Evolutionary conservation across 768 basidiomycete genomes (phyloP).

Genomic region (Hydnomerulius pinastri): DNA sequence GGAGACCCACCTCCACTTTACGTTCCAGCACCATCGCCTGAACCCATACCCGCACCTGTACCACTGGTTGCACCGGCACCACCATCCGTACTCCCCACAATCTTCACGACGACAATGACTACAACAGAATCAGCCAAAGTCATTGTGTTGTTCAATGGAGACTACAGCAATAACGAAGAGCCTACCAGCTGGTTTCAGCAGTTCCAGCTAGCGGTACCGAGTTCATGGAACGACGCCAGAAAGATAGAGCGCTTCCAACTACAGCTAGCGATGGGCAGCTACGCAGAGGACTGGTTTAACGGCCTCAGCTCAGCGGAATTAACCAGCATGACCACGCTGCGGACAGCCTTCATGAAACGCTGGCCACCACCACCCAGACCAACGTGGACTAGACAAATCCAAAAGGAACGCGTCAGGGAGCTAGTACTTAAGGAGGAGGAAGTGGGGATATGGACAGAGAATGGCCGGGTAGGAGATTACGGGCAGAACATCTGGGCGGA

Average conservation of each 20-base stretch:
- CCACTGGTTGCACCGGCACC: no score
- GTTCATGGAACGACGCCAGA: background rate
- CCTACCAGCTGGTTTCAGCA: background rate
- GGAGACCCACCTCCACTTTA: no score
- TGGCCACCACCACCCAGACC: background rate
- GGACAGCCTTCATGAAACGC: background rate
- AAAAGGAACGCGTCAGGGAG: background rate
- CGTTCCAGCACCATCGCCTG: no score
- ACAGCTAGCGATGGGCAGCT: background rate
- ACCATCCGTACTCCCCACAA: no score
- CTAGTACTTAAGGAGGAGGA: background rate
- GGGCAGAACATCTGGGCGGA: background rate
- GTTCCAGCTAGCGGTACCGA: background rate
- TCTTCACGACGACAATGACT: no score
- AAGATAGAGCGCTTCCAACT: background rate
- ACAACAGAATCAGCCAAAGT: no score
- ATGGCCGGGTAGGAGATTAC: background rate
- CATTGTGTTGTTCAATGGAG: background rate
- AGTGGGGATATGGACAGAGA: background rate
- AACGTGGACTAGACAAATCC: background rate
- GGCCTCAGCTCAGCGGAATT: no score
- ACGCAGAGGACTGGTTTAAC: background rate
- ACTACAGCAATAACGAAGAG: background rate
- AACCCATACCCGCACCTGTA: no score
- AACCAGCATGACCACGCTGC: no score